phyloP scores from a whole-genome alignment of 139 green algal genomes.

The Eudorina sp. region DNA sequence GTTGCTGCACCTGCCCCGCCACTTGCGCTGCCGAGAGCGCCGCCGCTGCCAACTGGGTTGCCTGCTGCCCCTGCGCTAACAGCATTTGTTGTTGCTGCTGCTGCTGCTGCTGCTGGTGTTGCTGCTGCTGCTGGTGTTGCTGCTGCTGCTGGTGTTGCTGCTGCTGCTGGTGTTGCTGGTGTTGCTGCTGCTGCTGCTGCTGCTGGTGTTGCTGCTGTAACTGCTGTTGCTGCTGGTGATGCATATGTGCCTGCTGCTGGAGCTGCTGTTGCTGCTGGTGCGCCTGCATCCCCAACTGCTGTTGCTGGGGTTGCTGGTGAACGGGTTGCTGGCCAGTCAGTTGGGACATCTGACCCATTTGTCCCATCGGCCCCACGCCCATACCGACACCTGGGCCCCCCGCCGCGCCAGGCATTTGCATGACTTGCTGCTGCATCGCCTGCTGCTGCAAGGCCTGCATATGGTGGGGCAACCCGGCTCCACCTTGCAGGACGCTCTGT shows the following conservation, averaged over 20 bases:
- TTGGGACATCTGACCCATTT: neutral
- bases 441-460: neutral
- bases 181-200: neutral
- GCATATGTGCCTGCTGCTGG: neutral
- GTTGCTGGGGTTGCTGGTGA: conserved; percentile 16
- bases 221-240: neutral
- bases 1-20: neutral
- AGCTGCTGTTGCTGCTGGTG: conserved; percentile 20
- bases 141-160: neutral
- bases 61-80: neutral
- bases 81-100: neutral
- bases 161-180: neutral
- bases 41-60: neutral
- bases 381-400: neutral
- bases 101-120: conserved; percentile 1
- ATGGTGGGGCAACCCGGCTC: neutral
- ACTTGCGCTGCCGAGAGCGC: neutral
- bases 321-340: neutral
- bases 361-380: neutral
- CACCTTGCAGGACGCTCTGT: conserved; percentile 1
- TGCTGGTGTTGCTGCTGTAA: conserved; percentile 3
- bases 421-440: neutral
- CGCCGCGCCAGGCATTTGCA: neutral
- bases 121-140: neutral
- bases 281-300: neutral